Percentiles rank a stretch among this genome's conserved stretches.
Evolutionary conservation across 1,284 basidiomycete genomes (phyloP).

Genomic region (Wolfiporia cocos): DNA sequence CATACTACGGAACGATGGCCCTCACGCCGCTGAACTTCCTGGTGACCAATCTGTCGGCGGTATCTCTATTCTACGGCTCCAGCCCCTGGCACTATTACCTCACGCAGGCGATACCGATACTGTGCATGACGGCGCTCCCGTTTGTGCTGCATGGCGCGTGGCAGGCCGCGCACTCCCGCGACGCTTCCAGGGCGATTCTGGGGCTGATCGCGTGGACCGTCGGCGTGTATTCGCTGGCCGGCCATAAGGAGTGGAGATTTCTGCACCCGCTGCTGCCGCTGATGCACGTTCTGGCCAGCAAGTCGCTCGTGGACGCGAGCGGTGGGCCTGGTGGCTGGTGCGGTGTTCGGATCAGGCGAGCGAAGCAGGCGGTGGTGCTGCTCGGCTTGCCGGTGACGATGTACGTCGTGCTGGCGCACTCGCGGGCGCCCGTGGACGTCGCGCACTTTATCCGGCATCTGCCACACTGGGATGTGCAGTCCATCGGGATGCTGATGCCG

Average conservation of each 20-base stretch:
- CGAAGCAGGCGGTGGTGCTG: constrained; percentile 40
- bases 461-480: constrained; percentile 41
- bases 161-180: constrained; percentile 22
- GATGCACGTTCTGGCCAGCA: constrained; percentile 77
- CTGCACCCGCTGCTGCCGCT: constrained; percentile 88
- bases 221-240: constrained; percentile 70
- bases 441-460: constrained; percentile 56
- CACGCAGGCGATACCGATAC: constrained; percentile 79
- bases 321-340: constrained; percentile 4
- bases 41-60: constrained; percentile 68
- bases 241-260: constrained; percentile 97
- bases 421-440: constrained; percentile 72
- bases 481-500: constrained; percentile 87
- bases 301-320: constrained; percentile 53
- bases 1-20: constrained; percentile 63
- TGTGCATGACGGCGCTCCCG: constrained; percentile 69
- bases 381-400: constrained; percentile 52
- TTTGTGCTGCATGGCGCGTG: constrained; percentile 63
- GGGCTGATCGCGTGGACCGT: constrained; percentile 59
- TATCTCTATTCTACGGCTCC: constrained; percentile 94
- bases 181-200: constrained; percentile 35
- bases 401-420: constrained; percentile 72
- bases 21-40: constrained; percentile 84
- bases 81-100: constrained; percentile 89
- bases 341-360: constrained; percentile 27